Conservation (phyloP, 805 yeast genomes). For the Hanseniaspora guilliermondii region DNA sequence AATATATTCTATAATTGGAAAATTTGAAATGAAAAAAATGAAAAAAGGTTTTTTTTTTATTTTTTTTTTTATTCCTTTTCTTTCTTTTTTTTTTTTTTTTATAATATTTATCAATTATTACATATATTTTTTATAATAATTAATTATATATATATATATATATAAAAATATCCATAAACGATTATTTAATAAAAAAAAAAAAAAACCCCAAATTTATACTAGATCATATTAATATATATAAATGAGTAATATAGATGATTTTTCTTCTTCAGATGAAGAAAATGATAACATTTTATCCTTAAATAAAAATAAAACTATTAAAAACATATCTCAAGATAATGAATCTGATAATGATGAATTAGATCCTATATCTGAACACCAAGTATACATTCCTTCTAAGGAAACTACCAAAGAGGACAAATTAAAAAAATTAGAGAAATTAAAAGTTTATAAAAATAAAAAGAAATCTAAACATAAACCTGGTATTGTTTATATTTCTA, state of each 20-base stretch:
- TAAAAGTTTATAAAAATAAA: conserved; percentile 35
- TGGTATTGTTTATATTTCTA: conserved; percentile 86
- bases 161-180: no score
- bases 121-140: no score
- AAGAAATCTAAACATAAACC: conserved; percentile 49
- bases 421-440: conserved; percentile 44
- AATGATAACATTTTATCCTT: background rate
- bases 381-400: conserved; percentile 18
- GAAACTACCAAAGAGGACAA: conserved; percentile 29
- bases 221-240: no score
- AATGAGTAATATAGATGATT: conserved; percentile 9
- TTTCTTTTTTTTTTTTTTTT: no score
- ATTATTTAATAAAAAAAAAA: no score
- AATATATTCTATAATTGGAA: no score
- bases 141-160: no score
- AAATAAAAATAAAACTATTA: conserved; percentile 3
- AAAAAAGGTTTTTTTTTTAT: no score
- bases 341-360: conserved; percentile 11
- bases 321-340: background rate
- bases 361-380: conserved; percentile 15
- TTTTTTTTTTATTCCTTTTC: no score
- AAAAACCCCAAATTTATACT: no score
- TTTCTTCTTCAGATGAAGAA: conserved; percentile 10
- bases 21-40: no score
- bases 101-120: no score